Evolutionary conservation across 202 grass and related monocot genomes (phyloP).

Genomic region (Zoysia matrella): DNA sequence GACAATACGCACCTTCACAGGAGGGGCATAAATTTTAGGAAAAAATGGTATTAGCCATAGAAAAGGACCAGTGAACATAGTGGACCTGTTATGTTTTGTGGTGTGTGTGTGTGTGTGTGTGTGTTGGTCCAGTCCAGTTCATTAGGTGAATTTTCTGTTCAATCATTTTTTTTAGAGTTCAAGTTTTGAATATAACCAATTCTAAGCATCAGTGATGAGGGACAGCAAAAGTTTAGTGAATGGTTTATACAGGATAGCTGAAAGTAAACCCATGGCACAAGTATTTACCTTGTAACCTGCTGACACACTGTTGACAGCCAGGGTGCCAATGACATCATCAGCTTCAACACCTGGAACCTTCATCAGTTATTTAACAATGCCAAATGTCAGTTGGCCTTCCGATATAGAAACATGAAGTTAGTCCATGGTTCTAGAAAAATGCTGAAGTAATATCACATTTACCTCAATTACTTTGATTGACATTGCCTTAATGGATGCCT

Average conservation of each 20-base stretch:
- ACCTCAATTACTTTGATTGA: conserved; percentile 98
- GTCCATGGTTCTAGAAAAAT: neutral
- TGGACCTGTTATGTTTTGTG: neutral
- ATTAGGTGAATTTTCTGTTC: neutral
- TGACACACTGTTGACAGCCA: conserved; percentile 91
- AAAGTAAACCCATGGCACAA: conserved; percentile 17
- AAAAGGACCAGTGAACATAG: conserved; percentile 24
- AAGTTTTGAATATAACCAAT: neutral
- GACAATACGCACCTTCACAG: conserved; percentile 84
- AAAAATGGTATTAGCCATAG: conserved; percentile 32
- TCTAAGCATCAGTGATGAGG: neutral
- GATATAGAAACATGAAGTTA: neutral
- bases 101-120: neutral
- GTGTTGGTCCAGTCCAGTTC: neutral
- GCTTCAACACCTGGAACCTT: conserved; percentile 99
- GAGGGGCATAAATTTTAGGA: conserved; percentile 19
- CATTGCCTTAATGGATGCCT: conserved; percentile 97
- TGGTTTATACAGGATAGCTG: neutral
- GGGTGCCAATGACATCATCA: conserved; percentile 97
- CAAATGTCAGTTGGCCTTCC: conserved; percentile 7
- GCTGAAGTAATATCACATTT: conserved; percentile 29
- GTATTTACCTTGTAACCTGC: conserved; percentile 77
- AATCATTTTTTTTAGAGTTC: neutral
- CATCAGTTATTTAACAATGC: conserved; percentile 47
- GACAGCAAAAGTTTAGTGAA: neutral